Evolutionary conservation across 495 filamentous ascomycete species (phyloP), one percentile per base, ranked within the genome.

Genomic region (Tuber brumale): DNA sequence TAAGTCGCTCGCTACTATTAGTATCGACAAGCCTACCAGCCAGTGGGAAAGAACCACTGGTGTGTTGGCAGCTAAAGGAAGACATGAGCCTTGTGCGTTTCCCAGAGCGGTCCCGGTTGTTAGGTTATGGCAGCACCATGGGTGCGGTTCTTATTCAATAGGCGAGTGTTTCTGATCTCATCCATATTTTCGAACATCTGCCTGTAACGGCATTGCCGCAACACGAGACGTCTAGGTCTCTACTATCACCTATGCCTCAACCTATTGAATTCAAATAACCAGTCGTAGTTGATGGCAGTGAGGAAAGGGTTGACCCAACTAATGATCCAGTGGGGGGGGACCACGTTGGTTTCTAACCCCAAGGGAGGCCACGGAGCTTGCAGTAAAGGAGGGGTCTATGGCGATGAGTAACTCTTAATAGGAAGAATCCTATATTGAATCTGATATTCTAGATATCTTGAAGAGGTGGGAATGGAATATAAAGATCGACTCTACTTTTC

Each of bases 1-100:
- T 90, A 99, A 99, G 86, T 92, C 95, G 2, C 90, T 95, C 12
- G 95, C 95, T 14, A 99, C 95, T 12, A 99, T 99, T 83, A 93
- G 94, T 46, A 92, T 95, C 85, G 93, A 93, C 37, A 95, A 99
- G 85, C 86, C 86, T 37, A 99, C 95, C 5, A 91, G 92, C 19
- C 90, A 90, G 2, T 98, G 97, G 84, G 90, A 89, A 74, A 88
- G 90, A 9, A 86, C 87, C 21, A 89, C 92, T 75, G 95, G 95
- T 69, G 83, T 92, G 19, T 86, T 98, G 16, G 94, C 94, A 74
- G 95, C 95, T n/a, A 99, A 98, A 88, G 95, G 95, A 12, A 88
- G 95, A 71, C 95, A 99, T 83, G 95, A 99, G 83, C 95, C 95
- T 31, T 97, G 94, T 83, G 95, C 97, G 10, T 93, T 97, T 1